Percentiles rank a stretch among this genome's conserved stretches.
Conservation (phyloP, 2,329 filamentous ascomycete species). For the Curvularia sp. region DNA sequence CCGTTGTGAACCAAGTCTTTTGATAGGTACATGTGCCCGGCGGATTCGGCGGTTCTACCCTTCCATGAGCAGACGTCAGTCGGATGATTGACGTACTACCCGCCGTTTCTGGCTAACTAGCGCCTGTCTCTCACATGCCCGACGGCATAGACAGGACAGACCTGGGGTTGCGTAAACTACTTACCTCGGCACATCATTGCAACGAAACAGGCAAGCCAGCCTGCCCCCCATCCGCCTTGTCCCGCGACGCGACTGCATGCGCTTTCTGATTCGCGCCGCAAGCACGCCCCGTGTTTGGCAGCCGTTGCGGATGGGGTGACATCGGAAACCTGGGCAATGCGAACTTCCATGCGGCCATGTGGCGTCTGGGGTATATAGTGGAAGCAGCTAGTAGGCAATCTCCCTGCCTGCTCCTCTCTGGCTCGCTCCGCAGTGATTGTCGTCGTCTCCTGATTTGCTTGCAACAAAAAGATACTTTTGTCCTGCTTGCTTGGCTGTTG, state of each 20-base stretch:
- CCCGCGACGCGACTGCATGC: not conserved
- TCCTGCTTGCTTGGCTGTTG: not conserved
- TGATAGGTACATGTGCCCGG: not conserved
- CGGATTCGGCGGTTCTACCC: not conserved
- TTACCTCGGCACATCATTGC: conserved; percentile 1
- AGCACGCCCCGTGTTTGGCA: not conserved
- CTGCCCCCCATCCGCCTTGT: not conserved
- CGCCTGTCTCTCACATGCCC: not conserved
- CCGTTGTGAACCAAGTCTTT: no score
- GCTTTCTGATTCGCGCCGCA: conserved; percentile 1
- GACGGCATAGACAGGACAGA: not conserved
- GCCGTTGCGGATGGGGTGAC: conserved; percentile 1
- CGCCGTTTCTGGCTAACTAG: not conserved
- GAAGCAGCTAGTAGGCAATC: not conserved
- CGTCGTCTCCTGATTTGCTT: not conserved
- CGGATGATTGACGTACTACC: not conserved
- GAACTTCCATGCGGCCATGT: not conserved
- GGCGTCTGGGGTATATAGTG: not conserved
- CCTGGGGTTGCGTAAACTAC: not conserved
- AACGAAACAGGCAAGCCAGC: no score
- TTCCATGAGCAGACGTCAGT: not conserved
- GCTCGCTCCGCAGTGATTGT: not conserved
- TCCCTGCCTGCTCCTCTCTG: no score
- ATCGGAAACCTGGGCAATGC: not conserved
- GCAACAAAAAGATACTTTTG: not conserved